Conservation (phyloP, 164 flowering plant species). For the Magnolia kwangsiensis region DNA sequence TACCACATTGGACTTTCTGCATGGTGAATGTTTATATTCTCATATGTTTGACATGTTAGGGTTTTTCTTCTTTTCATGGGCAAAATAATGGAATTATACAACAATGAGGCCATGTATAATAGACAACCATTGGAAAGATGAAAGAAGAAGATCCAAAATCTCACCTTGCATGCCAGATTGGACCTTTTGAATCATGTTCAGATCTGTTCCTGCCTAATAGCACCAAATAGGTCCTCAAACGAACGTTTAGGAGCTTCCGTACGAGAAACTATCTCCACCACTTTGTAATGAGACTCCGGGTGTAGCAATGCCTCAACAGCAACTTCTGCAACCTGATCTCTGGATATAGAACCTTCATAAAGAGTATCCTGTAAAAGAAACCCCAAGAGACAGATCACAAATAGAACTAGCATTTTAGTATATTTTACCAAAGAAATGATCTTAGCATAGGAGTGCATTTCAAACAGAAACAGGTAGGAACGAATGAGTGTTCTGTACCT, state of each 20-base stretch:
- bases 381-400: neutral
- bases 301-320: constrained; percentile 76
- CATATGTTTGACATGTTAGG: too few relatives aligned
- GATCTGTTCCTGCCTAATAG: constrained; percentile 51
- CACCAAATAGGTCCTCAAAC: constrained; percentile 68
- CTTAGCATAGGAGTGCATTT: neutral
- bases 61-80: too few relatives aligned
- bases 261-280: constrained; percentile 85
- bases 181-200: neutral
- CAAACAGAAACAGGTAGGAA: neutral
- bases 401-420: neutral
- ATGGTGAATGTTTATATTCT: too few relatives aligned
- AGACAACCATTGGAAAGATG: neutral
- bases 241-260: constrained; percentile 79
- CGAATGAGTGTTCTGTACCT: constrained; percentile 45
- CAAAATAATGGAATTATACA: neutral
- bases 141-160: neutral
- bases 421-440: neutral
- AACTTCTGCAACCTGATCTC: constrained; percentile 95
- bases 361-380: constrained; percentile 63
- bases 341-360: constrained; percentile 71
- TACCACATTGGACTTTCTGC: too few relatives aligned
- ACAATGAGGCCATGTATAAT: neutral
- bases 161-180: neutral
- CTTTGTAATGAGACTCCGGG: constrained; percentile 78